Conservation (phyloP, 73 alveolate species). For the Tetrahymena elliotti region DNA sequence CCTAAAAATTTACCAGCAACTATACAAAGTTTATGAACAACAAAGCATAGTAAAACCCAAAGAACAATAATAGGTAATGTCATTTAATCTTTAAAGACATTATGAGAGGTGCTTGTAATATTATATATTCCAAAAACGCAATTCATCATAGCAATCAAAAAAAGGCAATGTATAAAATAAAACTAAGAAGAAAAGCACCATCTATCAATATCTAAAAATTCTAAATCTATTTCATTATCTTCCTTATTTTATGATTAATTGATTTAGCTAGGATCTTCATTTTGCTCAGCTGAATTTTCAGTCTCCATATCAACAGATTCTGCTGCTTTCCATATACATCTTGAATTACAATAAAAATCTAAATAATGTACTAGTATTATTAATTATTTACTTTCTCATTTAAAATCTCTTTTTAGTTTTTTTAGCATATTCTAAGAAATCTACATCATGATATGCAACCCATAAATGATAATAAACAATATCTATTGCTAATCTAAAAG, state of each 20-base stretch:
- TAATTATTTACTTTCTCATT: constrained; percentile 1
- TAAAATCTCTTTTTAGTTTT: constrained; percentile 9
- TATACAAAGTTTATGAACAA: background rate
- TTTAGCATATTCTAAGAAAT: constrained; percentile 10
- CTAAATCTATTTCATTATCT: background rate
- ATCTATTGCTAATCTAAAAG: constrained; percentile 24
- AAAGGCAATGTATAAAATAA: background rate
- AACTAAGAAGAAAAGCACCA: background rate
- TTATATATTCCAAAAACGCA: background rate
- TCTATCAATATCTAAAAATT: background rate
- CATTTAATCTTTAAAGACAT: background rate
- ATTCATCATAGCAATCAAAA: background rate
- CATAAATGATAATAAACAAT: constrained; percentile 14
- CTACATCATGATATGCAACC: constrained; percentile 20
- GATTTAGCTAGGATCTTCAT: background rate
- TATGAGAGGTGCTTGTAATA: background rate
- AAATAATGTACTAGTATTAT: background rate
- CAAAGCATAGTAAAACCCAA: background rate
- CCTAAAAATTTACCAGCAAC: background rate
- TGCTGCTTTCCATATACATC: background rate
- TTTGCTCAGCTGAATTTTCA: background rate
- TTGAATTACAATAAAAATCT: background rate
- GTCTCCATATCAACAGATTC: constrained; percentile 4
- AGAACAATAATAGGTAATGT: background rate
- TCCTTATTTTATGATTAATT: background rate